Base-by-base conservation (phyloP, 2,329 filamentous ascomycete genomes). In the Beauveria sp. region DNA sequence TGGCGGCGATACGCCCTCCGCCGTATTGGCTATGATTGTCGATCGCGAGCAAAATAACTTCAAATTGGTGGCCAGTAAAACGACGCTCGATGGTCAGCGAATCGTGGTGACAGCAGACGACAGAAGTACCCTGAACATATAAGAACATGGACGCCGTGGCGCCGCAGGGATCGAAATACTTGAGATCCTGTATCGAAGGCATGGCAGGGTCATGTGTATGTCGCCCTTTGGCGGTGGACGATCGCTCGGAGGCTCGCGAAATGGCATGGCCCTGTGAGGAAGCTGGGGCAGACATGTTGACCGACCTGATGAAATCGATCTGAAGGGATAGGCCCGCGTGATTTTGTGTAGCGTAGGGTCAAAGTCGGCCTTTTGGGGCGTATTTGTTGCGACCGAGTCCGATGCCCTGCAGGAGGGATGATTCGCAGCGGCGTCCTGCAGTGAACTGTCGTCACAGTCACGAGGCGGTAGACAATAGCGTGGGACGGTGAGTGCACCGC, bases 21-120 rank as follows among this genome's bases (percentile, higher is more conserved):
- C 92, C 92, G 63, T 86, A 79, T 67, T 97, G 92, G 73, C 92
- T 97, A 61, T 90, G 86, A 70, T 92, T 97, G 73, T 99, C 94
- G 58, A 96, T 92, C 1, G 88, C 87, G 59, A 99, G 85, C 69
- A 96, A 82, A 60, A 88, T 82, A 34, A 99, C 86, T 66, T 96
- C 88, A 64, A 96, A 90, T 40, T 84, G 83, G 72, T 99, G 94
- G 62, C 87, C 83, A 30, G 89, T 86, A 71, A 97, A 97, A 20
- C 89, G 84, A 63, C 92, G 82, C 70, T 97, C 93, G 66, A 97
- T 88, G 20, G 89, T 90, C 59, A 99, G 77, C 3, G 90, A 96
- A 71, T 97, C 93, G 76, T 97, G 93, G 69, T 96, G 92, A 37
- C 93, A 86, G 72, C 92, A 94, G 26, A 97, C 81, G 62, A 99